Percentiles rank a stretch among this genome's conserved stretches.
Evolutionary conservation across 2,329 filamentous ascomycete species (phyloP).

Genomic region (Penicillium sp.): DNA sequence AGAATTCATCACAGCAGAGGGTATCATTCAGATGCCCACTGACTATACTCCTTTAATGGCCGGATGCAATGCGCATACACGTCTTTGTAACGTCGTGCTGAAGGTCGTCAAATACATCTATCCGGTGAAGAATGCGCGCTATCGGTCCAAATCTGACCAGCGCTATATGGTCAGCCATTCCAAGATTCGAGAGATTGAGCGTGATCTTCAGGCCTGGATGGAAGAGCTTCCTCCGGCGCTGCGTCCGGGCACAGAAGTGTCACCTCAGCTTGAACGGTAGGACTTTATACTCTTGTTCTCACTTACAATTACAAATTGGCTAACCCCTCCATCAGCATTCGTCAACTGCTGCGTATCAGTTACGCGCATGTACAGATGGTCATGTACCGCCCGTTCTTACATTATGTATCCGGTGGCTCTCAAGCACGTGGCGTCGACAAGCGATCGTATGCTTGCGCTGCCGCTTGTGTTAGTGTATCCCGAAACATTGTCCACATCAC

Average conservation of each 20-base stretch:
- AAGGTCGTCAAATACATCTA: conserved; percentile 69
- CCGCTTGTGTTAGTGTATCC: conserved; percentile 67
- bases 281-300: conserved; percentile 27
- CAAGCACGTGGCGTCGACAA: conserved; percentile 59
- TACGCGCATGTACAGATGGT: conserved; percentile 68
- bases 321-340: conserved; percentile 36
- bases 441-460: conserved; percentile 66
- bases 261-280: conserved; percentile 75
- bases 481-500: conserved; percentile 69
- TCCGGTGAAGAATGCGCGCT: conserved; percentile 58
- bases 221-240: conserved; percentile 72
- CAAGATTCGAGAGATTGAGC: conserved; percentile 66
- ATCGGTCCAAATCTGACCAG: conserved; percentile 51
- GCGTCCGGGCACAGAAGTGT: conserved; percentile 76
- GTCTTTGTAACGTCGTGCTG: conserved; percentile 59
- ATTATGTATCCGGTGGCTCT: conserved; percentile 61
- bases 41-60: conserved; percentile 61
- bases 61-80: conserved; percentile 64
- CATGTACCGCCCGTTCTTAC: conserved; percentile 67
- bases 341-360: conserved; percentile 65
- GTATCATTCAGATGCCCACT: conserved; percentile 58
- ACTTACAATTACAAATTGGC: neutral
- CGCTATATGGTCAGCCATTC: conserved; percentile 67
- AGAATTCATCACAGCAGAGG: conserved; percentile 51
- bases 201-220: conserved; percentile 66